Evolutionary conservation across 2,329 filamentous ascomycete genomes (phyloP).

Genomic region (Colletotrichum spinosum): DNA sequence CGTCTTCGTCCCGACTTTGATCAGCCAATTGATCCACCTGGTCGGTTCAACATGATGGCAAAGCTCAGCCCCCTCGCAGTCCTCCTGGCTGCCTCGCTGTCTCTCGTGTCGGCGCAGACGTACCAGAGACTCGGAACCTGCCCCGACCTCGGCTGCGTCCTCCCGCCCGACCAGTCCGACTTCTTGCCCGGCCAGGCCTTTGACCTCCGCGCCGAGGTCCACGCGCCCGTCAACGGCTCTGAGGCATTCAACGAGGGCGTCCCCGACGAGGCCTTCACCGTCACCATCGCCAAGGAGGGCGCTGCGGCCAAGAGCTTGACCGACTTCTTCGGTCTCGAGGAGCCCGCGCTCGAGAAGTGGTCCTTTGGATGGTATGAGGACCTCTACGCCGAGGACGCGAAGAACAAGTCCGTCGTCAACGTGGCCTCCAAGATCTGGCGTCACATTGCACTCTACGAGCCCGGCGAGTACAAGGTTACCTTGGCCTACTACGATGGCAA

Average conservation of each 20-base stretch:
- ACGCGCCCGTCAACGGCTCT: slow-evolving; percentile 84
- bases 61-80: slow-evolving; percentile 50
- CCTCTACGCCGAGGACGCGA: slow-evolving; percentile 79
- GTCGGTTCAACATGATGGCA: slow-evolving; percentile 46
- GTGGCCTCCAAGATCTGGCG: slow-evolving; percentile 85
- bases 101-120: slow-evolving; percentile 64
- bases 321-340: slow-evolving; percentile 79
- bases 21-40: slow-evolving; percentile 14
- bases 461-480: slow-evolving; percentile 82
- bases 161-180: slow-evolving; percentile 76
- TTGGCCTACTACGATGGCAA: slow-evolving; percentile 80
- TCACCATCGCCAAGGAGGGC: slow-evolving; percentile 77
- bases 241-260: slow-evolving; percentile 77
- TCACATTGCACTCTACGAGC: slow-evolving; percentile 79
- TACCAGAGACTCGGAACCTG: slow-evolving; percentile 71
- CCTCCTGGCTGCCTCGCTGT: slow-evolving; percentile 48
- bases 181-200: slow-evolving; percentile 88
- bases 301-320: slow-evolving; percentile 64
- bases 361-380: slow-evolving; percentile 89
- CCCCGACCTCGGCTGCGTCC: slow-evolving; percentile 68
- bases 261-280: slow-evolving; percentile 80
- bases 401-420: slow-evolving; percentile 78
- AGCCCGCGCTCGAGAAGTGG: slow-evolving; percentile 83
- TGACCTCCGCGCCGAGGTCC: slow-evolving; percentile 85
- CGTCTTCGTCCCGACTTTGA: slow-evolving; percentile 15